phyloP scores from a whole-genome alignment of 2,329 filamentous ascomycete species.

The Trichoderma pleuroti region DNA sequence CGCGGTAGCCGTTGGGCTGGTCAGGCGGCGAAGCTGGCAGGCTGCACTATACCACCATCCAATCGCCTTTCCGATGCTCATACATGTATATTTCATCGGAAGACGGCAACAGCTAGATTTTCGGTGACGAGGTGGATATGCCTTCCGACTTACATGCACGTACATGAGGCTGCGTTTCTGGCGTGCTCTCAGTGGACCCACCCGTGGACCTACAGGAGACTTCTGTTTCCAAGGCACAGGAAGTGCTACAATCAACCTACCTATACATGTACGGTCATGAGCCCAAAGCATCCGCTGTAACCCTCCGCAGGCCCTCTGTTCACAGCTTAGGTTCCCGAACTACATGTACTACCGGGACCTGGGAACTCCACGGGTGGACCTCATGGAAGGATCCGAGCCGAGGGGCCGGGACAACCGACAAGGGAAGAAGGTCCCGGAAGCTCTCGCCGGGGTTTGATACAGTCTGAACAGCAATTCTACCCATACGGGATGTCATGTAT shows the following conservation, averaged over 20 bases:
- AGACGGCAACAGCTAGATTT: background rate
- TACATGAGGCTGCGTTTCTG: no score
- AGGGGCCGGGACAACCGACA: background rate
- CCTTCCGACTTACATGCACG: background rate
- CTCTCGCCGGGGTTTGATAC: background rate
- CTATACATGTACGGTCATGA: no score
- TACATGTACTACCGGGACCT: no score
- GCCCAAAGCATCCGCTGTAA: no score
- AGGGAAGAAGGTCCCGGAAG: background rate
- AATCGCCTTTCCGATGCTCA: background rate
- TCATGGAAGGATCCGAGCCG: no score
- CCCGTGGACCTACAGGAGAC: no score
- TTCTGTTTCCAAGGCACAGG: no score
- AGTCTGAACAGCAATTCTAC: background rate
- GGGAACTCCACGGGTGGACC: no score
- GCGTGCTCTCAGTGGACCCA: no score
- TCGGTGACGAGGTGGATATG: background rate
- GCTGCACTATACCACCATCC: background rate
- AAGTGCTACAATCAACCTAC: no score
- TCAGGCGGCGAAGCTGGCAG: background rate
- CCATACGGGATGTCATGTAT: background rate
- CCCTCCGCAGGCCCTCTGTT: no score
- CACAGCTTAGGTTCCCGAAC: no score
- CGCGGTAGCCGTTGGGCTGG: background rate
- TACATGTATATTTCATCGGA: background rate